Evolutionary conservation across 148 eudicot genomes (phyloP).

Genomic region (Simmondsia chinensis): DNA sequence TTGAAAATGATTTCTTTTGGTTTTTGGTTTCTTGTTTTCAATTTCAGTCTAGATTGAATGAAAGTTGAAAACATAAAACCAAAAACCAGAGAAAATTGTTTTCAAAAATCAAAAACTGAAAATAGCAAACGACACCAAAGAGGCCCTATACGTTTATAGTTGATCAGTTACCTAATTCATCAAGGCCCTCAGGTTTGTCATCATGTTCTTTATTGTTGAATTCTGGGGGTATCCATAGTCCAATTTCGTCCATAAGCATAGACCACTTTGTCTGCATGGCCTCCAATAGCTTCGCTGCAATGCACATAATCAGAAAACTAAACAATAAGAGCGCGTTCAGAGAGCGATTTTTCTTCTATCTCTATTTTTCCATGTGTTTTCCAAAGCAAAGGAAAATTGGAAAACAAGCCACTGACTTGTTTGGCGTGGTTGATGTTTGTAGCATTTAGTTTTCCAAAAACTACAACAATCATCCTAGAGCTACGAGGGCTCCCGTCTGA

Average conservation of each 20-base stretch:
- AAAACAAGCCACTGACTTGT: background rate
- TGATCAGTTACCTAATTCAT: slow-evolving; percentile 51
- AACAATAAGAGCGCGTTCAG: too few relatives aligned
- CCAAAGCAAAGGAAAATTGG: too few relatives aligned
- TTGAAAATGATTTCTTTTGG: too few relatives aligned
- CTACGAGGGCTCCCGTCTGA: too few relatives aligned
- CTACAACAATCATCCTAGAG: too few relatives aligned
- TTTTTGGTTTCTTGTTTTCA: too few relatives aligned
- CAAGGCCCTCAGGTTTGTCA: slow-evolving; percentile 71
- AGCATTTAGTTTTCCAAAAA: too few relatives aligned
- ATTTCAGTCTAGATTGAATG: too few relatives aligned
- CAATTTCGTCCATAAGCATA: slow-evolving; percentile 56
- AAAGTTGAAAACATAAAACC: background rate
- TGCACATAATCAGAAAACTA: background rate
- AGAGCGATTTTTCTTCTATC: too few relatives aligned
- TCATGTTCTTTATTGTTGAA: slow-evolving; percentile 48
- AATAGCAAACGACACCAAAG: background rate
- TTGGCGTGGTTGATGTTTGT: too few relatives aligned
- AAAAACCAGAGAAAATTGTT: background rate
- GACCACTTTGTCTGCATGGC: slow-evolving; percentile 63
- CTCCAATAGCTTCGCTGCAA: slow-evolving; percentile 39
- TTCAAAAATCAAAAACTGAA: background rate
- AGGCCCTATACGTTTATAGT: background rate
- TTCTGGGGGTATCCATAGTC: slow-evolving; percentile 70
- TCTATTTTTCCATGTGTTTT: too few relatives aligned